These are phyloP conservation scores for Basipetospora chlamydospora DNA, from an alignment of 2,329 filamentous ascomycete genomes.

Conservation along the genomic window DNA sequence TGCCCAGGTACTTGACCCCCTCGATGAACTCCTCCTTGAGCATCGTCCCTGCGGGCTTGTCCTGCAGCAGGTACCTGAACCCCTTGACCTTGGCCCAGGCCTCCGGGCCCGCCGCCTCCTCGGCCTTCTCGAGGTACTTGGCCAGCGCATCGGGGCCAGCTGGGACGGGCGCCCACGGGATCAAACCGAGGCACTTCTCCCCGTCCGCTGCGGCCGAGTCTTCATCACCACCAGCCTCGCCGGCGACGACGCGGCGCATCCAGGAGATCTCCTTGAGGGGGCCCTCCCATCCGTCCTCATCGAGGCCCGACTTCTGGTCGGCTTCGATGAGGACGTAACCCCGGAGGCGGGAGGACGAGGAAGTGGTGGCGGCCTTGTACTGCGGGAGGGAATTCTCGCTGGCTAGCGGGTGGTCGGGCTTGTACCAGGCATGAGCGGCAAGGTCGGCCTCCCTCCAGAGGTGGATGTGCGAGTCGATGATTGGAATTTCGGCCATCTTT, in stretches of 20 bases:
- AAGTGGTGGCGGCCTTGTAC: slow-evolving; percentile 35
- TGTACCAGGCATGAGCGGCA: slow-evolving; percentile 55
- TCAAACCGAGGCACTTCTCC: slow-evolving; percentile 49
- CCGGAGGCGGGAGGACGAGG: slow-evolving; percentile 29
- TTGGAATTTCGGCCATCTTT: slow-evolving; percentile 32
- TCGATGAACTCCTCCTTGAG: slow-evolving; percentile 49
- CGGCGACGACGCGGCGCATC: slow-evolving; percentile 50
- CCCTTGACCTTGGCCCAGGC: slow-evolving; percentile 59
- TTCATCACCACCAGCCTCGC: slow-evolving; percentile 39
- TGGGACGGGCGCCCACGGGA: slow-evolving; percentile 78
- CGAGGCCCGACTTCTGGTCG: slow-evolving; percentile 52
- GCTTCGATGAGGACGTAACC: slow-evolving; percentile 78
- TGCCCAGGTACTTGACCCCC: slow-evolving; percentile 48
- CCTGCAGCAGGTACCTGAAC: slow-evolving; percentile 72
- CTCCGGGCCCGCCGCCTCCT: slow-evolving; percentile 42
- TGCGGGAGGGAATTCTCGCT: slow-evolving; percentile 50
- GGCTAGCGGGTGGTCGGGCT: slow-evolving; percentile 40
- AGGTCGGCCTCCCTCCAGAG: slow-evolving; percentile 61
- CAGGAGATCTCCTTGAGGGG: slow-evolving; percentile 61
- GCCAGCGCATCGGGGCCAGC: slow-evolving; percentile 45
- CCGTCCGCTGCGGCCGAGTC: slow-evolving; percentile 24
- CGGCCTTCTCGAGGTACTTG: slow-evolving; percentile 48
- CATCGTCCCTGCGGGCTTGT: slow-evolving; percentile 54
- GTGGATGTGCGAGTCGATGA: slow-evolving; percentile 88
- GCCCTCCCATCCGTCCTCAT: slow-evolving; percentile 45